Evolutionary conservation across 1,284 basidiomycete genomes (phyloP).

Genomic region (Boletus mariae): DNA sequence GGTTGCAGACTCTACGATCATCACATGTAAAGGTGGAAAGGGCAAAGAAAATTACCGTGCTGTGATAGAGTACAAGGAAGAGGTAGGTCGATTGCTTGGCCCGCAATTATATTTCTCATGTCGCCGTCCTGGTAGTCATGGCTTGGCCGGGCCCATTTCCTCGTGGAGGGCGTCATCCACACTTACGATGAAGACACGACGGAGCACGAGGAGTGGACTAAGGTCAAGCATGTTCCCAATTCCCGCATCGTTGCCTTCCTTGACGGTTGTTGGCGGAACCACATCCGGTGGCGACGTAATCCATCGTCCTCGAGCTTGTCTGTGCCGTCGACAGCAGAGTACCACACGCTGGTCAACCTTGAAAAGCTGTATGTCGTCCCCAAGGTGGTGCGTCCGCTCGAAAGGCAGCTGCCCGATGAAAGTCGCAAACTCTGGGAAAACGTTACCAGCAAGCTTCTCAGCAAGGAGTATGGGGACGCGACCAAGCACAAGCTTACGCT

Average conservation of each 20-base stretch:
- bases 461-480: slow-evolving; percentile 87
- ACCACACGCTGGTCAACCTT: slow-evolving; percentile 74
- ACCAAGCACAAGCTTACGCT: slow-evolving; percentile 85
- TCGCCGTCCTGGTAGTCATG: slow-evolving; percentile 59
- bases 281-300: slow-evolving; percentile 78
- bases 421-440: slow-evolving; percentile 87
- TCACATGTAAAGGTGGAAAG: slow-evolving; percentile 76
- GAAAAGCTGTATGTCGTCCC: slow-evolving; percentile 72
- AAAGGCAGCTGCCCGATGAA: slow-evolving; percentile 77
- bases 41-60: slow-evolving; percentile 66
- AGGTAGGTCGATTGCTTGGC: slow-evolving; percentile 50
- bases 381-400: slow-evolving; percentile 81
- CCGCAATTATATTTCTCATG: not conserved
- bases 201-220: slow-evolving; percentile 76
- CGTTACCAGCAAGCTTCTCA: slow-evolving; percentile 73
- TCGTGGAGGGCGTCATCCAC: slow-evolving; percentile 89
- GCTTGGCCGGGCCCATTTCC: slow-evolving; percentile 86
- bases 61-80: slow-evolving; percentile 94
- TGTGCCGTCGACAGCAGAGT: slow-evolving; percentile 48
- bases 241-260: slow-evolving; percentile 77
- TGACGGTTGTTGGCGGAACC: slow-evolving; percentile 86
- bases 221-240: slow-evolving; percentile 85
- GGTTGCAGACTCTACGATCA: slow-evolving; percentile 73
- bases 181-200: slow-evolving; percentile 62
- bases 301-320: slow-evolving; percentile 41